phyloP scores from a whole-genome alignment of 2,329 filamentous ascomycete genomes.

The Periconia macrospinosa region DNA sequence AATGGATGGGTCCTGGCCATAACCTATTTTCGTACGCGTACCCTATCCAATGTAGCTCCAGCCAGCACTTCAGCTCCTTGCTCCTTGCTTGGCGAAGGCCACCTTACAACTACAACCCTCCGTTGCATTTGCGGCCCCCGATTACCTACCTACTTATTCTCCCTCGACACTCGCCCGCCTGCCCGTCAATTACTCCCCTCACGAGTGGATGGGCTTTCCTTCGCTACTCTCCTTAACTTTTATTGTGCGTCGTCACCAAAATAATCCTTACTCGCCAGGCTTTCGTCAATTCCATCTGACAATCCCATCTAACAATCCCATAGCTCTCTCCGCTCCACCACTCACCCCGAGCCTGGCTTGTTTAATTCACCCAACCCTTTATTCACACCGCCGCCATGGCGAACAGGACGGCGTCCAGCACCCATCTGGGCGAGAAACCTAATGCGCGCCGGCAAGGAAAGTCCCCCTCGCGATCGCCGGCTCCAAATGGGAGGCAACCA shows the following conservation, averaged over 20 bases:
- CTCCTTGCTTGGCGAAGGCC: conserved; percentile 17
- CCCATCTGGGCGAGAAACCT: conserved; percentile 36
- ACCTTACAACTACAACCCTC: not conserved
- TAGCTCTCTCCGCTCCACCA: conserved; percentile 11
- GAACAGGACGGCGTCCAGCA: conserved; percentile 31
- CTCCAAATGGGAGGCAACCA: conserved; percentile 34
- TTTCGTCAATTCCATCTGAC: conserved; percentile 6
- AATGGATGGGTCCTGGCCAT: not conserved
- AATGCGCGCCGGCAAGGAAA: conserved; percentile 34
- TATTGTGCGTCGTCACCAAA: conserved; percentile 6
- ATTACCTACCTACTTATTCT: not conserved
- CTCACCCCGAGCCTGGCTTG: conserved; percentile 9
- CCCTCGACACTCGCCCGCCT: conserved; percentile 18
- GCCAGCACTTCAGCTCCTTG: conserved; percentile 6
- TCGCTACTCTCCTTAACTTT: conserved; percentile 40
- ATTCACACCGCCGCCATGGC: conserved; percentile 38
- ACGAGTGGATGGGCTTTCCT: conserved; percentile 19
- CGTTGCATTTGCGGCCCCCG: conserved; percentile 15
- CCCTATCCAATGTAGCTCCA: conserved; percentile 13
- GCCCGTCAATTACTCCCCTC: not conserved
- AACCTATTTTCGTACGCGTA: conserved; percentile 5
- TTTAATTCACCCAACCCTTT: conserved; percentile 20
- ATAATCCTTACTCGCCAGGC: not conserved
- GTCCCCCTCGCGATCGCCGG: conserved; percentile 36
- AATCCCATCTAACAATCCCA: not conserved